A percentile compares a stretch with the other conserved stretches of the same genome.
These are phyloP conservation scores for Chlamydomonas asymmetrica DNA, from an alignment of 139 green algal species.

Conservation along the genomic window DNA sequence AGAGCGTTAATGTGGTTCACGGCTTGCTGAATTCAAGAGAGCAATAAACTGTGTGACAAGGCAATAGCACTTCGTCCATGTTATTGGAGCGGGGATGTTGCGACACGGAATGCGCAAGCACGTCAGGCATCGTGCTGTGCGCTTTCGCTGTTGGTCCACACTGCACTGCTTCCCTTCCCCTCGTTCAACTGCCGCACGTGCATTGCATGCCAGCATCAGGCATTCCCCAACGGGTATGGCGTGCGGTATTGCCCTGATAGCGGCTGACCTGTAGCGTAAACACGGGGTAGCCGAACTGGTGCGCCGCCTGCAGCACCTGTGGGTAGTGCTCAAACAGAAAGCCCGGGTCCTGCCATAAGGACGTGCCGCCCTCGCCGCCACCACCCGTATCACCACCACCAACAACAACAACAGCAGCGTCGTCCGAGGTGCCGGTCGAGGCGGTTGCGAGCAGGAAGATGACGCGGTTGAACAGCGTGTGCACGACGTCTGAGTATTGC, in stretches of 20 bases:
- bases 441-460: constrained; percentile 4
- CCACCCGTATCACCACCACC: not conserved
- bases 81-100: no score
- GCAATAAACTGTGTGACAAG: no score
- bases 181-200: not conserved
- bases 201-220: not conserved
- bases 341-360: constrained; percentile 5
- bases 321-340: constrained; percentile 27
- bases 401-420: not conserved
- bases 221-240: not conserved
- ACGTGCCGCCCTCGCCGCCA: not conserved
- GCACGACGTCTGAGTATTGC: not conserved
- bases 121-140: no score
- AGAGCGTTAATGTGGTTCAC: not conserved
- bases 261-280: not conserved
- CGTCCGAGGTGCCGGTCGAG: not conserved
- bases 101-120: no score
- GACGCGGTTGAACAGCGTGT: constrained; percentile 1
- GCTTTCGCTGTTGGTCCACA: no score
- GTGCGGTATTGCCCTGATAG: not conserved
- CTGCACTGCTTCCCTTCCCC: no score
- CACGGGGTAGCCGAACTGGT: constrained; percentile 4
- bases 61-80: no score
- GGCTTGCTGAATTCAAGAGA: no score
- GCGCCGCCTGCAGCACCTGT: constrained; percentile 3